These are phyloP conservation scores for Salix koriyanagi DNA, from an alignment of 345 rosid genomes.

Conservation along the genomic window DNA sequence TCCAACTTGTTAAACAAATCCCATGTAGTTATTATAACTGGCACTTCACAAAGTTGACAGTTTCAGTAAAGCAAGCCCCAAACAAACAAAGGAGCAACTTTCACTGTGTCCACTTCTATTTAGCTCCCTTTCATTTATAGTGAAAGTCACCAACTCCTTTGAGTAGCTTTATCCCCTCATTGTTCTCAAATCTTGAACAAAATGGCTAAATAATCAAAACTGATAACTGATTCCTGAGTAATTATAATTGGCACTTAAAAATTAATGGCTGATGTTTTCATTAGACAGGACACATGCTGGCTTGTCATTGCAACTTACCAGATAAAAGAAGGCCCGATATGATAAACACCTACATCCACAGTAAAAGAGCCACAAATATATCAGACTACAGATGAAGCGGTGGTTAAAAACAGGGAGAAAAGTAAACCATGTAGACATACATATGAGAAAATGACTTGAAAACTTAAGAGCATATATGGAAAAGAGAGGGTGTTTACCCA, in stretches of 20 bases:
- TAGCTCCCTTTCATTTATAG: not conserved
- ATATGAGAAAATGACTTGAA: not conserved
- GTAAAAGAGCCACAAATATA: not conserved
- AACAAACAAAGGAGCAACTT: not conserved
- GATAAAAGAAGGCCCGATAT: constrained; percentile 61
- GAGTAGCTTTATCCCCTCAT: not conserved
- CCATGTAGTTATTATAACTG: not conserved
- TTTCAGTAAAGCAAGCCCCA: not conserved
- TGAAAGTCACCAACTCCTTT: not conserved
- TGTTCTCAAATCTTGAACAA: not conserved
- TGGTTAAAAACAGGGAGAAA: not conserved
- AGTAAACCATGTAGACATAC: not conserved
- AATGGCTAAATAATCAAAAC: not conserved
- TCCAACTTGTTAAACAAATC: not conserved
- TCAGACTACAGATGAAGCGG: constrained; percentile 12
- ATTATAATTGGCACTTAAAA: not conserved
- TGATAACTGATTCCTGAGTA: not conserved
- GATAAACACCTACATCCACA: constrained; percentile 57
- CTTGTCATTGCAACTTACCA: constrained; percentile 49
- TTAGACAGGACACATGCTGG: not conserved
- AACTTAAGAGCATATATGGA: not conserved
- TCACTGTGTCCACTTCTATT: not conserved
- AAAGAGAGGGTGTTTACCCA: constrained; percentile 54
- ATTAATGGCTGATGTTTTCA: not conserved
- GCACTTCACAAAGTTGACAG: not conserved